Percentiles rank a stretch among this genome's conserved stretches.
Evolutionary conservation across 768 basidiomycete species (phyloP).

Genomic region (Lentinula sp.): DNA sequence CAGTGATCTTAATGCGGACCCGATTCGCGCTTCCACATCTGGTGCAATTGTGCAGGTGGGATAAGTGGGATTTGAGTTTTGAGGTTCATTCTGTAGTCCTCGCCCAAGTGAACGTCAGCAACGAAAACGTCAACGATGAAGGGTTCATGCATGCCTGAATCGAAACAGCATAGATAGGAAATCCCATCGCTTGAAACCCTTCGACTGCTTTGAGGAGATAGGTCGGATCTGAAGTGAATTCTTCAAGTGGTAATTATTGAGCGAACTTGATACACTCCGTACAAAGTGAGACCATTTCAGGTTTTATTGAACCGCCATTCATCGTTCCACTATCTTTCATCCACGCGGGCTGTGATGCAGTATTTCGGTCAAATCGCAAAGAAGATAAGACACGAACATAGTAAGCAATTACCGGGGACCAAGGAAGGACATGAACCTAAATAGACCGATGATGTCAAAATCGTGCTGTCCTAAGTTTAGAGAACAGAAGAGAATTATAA

Average conservation of each 20-base stretch:
- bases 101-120: not conserved
- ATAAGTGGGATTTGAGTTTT: conserved; percentile 27
- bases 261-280: conserved; percentile 7
- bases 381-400: not conserved
- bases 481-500: not conserved
- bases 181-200: conserved; percentile 36
- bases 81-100: conserved; percentile 15
- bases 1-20: conserved; percentile 32
- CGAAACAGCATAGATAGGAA: conserved; percentile 35
- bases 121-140: not conserved
- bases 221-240: conserved; percentile 31
- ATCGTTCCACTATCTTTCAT: conserved; percentile 44
- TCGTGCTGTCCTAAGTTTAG: not conserved
- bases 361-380: not conserved
- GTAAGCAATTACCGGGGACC: conserved; percentile 26
- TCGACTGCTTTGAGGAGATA: conserved; percentile 47
- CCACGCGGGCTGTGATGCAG: conserved; percentile 36
- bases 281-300: conserved; percentile 29
- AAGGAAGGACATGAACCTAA: conserved; percentile 41
- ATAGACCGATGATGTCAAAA: conserved; percentile 14
- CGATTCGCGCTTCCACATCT: conserved; percentile 36
- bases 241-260: not conserved
- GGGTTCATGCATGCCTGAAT: conserved; percentile 15
- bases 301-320: conserved; percentile 36
- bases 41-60: conserved; percentile 35